phyloP scores from a whole-genome alignment of 2,329 filamentous ascomycete genomes.

The Pezizomycotina sp. region DNA sequence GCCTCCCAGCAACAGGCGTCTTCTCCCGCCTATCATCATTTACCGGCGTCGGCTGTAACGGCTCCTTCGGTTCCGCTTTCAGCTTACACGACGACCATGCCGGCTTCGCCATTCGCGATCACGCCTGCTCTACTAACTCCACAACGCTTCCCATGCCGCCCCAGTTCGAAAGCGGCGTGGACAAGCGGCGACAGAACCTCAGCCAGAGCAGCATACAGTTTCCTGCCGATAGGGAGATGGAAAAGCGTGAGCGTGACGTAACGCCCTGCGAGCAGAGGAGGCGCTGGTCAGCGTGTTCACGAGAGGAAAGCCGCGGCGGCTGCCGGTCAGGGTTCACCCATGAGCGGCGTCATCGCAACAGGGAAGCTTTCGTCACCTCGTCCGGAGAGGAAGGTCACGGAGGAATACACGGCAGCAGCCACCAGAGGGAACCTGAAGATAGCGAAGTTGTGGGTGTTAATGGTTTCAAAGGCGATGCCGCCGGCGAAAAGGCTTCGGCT shows the following conservation, averaged over 20 bases:
- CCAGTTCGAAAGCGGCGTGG: constrained; percentile 32
- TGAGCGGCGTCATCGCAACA: too few relatives aligned
- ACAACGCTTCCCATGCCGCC: constrained; percentile 26
- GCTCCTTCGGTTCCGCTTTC: constrained; percentile 22
- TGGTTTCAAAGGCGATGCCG: too few relatives aligned
- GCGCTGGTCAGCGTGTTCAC: constrained; percentile 14
- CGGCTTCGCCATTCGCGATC: constrained; percentile 24
- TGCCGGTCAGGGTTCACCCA: too few relatives aligned
- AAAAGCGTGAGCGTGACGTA: constrained; percentile 12
- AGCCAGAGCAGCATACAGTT: too few relatives aligned
- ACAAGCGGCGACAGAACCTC: too few relatives aligned
- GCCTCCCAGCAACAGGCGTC: constrained; percentile 11
- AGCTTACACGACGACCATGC: constrained; percentile 24
- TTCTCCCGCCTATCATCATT: constrained; percentile 22
- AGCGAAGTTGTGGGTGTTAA: too few relatives aligned
- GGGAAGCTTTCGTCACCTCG: too few relatives aligned
- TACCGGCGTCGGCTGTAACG: constrained; percentile 19
- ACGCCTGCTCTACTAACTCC: constrained; percentile 26
- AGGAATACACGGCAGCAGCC: too few relatives aligned
- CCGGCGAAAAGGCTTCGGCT: too few relatives aligned
- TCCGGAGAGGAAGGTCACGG: too few relatives aligned
- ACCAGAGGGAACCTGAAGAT: too few relatives aligned
- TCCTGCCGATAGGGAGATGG: constrained; percentile 18
- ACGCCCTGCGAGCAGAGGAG: constrained; percentile 19
- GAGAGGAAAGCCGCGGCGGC: constrained; percentile 14